Evolutionary conservation across 2,329 filamentous ascomycete species (phyloP), one percentile per base, ranked within the genome.

Genomic region (Pezicula radicicola): DNA sequence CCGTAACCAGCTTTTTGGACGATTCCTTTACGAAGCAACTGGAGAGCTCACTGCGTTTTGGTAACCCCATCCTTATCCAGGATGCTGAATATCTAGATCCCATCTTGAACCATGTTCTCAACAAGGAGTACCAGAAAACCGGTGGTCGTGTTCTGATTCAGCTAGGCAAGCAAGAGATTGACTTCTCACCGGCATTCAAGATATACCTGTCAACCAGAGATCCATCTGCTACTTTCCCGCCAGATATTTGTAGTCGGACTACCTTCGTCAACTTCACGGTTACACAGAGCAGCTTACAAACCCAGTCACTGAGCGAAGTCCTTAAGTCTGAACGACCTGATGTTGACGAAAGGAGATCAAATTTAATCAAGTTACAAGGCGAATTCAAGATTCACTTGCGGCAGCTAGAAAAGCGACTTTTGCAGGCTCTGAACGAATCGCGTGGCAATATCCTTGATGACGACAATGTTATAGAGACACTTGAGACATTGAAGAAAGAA

Each of bases 241-340:
- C 94, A 0, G 94, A 99, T 67, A 91, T 99, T 58, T 99, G 95
- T 83, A 96, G 91, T 77, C 84, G 95, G 65, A 97, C 94, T 6
- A 99, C 95, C 0, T 96, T 99, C 72, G 94, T 99, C 80, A 99
- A 99, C 74, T 99, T 99, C 63, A 97, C 95, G 1, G 93, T 99
- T 57, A 99, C 94, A 4, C 93, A 97, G 74, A 97, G 94, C 81
- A 97, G 93, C 78, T 79, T 99, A 66, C 94, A 96, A 74, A 97
- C 94, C 2, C 94, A 99, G 72, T 97, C 94, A 1, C 83, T 99
- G 60, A 97, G 97, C 62, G 92, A 99, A 58, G 94, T 97, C 33
- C 82, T 99, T 65, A 97, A 97, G 71, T 96, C 92, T 13, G 94
- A 99, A 76, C 85, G 95, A 51, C 94, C 95, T 4, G 94, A 99